These are phyloP conservation scores for Salix udensis DNA, from an alignment of 345 rosid genomes.

Conservation along the genomic window DNA sequence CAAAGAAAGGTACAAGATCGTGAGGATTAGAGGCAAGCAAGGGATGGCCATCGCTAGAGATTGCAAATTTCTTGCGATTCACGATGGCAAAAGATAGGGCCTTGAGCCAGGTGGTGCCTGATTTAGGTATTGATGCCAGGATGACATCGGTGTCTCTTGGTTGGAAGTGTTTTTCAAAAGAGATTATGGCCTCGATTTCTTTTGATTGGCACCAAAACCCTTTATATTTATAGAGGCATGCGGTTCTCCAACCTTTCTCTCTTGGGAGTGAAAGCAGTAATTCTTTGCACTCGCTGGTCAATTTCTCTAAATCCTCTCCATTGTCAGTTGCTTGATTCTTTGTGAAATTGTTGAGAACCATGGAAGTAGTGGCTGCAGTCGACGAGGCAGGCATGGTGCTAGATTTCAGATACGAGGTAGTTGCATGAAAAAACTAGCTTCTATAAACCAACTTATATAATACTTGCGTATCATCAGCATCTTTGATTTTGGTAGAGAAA, in stretches of 20 bases:
- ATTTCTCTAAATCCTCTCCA: constrained; percentile 28
- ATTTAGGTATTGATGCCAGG: constrained; percentile 36
- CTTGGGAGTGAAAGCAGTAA: constrained; percentile 53
- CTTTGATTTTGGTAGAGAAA: too few species aligned
- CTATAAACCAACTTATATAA: neutral
- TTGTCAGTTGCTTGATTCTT: neutral
- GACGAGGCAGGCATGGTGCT: constrained; percentile 6
- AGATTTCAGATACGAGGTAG: too few species aligned
- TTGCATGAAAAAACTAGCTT: neutral
- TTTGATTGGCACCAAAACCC: constrained; percentile 75
- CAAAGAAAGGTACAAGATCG: constrained; percentile 43
- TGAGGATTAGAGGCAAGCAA: constrained; percentile 38
- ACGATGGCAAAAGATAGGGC: constrained; percentile 30
- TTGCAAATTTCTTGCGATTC: constrained; percentile 15
- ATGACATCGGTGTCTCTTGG: constrained; percentile 30
- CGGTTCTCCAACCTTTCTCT: constrained; percentile 70
- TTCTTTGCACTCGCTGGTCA: constrained; percentile 47
- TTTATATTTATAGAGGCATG: constrained; percentile 48
- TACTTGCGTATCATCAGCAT: neutral
- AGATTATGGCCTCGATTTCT: constrained; percentile 57
- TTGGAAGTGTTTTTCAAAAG: constrained; percentile 35
- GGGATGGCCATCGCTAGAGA: constrained; percentile 13
- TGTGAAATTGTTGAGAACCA: neutral
- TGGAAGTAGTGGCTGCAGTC: neutral
- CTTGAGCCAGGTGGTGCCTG: constrained; percentile 51